Conservation (phyloP, 1,284 basidiomycete genomes). For the Gymnopus androsaceus region DNA sequence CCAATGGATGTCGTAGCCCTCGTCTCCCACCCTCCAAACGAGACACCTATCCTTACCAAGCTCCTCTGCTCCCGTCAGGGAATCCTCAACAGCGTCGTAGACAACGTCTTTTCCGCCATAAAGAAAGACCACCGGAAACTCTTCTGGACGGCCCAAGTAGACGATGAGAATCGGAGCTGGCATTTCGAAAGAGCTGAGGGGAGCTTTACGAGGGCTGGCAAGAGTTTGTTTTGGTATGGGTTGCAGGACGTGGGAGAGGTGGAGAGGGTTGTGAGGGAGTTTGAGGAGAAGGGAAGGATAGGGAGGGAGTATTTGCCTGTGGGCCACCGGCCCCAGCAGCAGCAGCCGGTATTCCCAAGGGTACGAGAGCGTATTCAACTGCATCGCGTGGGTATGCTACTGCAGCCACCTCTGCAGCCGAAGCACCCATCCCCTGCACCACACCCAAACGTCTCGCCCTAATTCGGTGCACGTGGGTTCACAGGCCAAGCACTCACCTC, state of each 20-base stretch:
- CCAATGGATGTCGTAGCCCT: conserved; percentile 95
- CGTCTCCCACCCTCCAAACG: conserved; percentile 88
- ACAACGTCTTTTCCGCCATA: conserved; percentile 97
- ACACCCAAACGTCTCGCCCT: conserved; percentile 88
- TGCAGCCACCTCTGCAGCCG: conserved; percentile 40
- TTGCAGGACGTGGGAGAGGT: conserved; percentile 92
- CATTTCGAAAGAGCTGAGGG: conserved; percentile 99
- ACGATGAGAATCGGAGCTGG: conserved; percentile 97
- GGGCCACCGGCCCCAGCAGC: conserved; percentile 58
- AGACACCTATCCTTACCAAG: conserved; percentile 91
- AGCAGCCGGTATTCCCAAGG: conserved; percentile 34
- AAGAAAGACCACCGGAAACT: conserved; percentile 93
- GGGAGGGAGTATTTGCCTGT: conserved; percentile 90
- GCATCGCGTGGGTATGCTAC: conserved; percentile 68
- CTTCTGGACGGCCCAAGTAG: conserved; percentile 95
- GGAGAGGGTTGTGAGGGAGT: conserved; percentile 80
- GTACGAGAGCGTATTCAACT: conserved; percentile 72
- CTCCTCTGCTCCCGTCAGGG: conserved; percentile 88
- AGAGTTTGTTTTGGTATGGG: conserved; percentile 97
- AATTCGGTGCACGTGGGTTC: conserved; percentile 94
- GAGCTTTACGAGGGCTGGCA: conserved; percentile 93
- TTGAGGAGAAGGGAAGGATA: conserved; percentile 86
- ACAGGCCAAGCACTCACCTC: conserved; percentile 92
- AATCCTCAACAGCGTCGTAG: conserved; percentile 90
- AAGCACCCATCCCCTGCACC: conserved; percentile 42